Conservation (phyloP, 768 basidiomycete species). For the Fomitopsis serialis region DNA sequence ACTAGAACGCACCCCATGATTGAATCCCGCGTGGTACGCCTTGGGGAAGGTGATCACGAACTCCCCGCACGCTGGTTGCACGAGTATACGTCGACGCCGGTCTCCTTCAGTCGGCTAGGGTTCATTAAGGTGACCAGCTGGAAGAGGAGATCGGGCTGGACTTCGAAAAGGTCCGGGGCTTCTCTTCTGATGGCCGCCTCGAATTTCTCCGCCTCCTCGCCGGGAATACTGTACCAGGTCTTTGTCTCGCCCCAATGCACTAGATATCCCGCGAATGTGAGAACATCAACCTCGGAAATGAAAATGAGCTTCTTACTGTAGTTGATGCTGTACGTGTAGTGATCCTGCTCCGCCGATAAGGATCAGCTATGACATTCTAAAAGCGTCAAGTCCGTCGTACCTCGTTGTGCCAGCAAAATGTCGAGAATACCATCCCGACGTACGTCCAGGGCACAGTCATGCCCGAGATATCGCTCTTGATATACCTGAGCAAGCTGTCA, state of each 20-base stretch:
- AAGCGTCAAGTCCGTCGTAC: slow-evolving; percentile 32
- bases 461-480: slow-evolving; percentile 98
- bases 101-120: slow-evolving; percentile 77
- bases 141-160: slow-evolving; percentile 94
- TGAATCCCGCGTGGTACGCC: slow-evolving; percentile 97
- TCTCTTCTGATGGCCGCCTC: slow-evolving; percentile 93
- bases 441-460: slow-evolving; percentile 99
- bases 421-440: slow-evolving; percentile 98
- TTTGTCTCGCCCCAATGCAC: slow-evolving; percentile 99
- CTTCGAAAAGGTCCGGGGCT: slow-evolving; percentile 96
- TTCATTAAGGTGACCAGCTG: slow-evolving; percentile 98
- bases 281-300: not conserved
- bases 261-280: slow-evolving; percentile 23
- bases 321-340: slow-evolving; percentile 96
- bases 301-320: slow-evolving; percentile 59
- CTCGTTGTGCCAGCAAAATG: slow-evolving; percentile 99
- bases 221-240: slow-evolving; percentile 99
- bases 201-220: slow-evolving; percentile 92
- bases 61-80: slow-evolving; percentile 98
- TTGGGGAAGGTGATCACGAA: slow-evolving; percentile 98
- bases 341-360: slow-evolving; percentile 53
- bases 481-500: slow-evolving; percentile 91
- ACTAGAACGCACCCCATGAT: slow-evolving; percentile 77
- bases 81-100: slow-evolving; percentile 87
- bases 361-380: slow-evolving; percentile 7